Percentiles rank a stretch among this genome's conserved stretches.
phyloP scores from a whole-genome alignment of 495 filamentous ascomycete species.

The Penicillium riverlandense region DNA sequence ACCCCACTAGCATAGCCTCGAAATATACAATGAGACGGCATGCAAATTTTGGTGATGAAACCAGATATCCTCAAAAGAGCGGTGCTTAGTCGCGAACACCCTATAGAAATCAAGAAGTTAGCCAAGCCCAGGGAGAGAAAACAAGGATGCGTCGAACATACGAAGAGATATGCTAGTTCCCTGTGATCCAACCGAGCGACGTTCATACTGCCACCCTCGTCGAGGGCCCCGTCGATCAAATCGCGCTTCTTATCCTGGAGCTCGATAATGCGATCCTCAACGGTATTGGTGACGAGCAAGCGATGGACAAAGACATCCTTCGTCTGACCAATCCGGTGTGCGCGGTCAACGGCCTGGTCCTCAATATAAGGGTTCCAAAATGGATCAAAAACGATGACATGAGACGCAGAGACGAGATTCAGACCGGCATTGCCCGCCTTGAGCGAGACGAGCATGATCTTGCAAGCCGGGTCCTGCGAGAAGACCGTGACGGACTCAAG shows the following conservation, averaged over 20 bases:
- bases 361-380: constrained; percentile 98
- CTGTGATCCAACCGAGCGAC: constrained; percentile 52
- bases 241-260: constrained; percentile 81
- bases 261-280: constrained; percentile 82
- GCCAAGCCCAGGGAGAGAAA: neutral
- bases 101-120: constrained; percentile 2
- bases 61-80: neutral
- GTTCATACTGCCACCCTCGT: constrained; percentile 64
- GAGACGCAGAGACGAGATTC: constrained; percentile 79
- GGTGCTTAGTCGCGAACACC: constrained; percentile 2
- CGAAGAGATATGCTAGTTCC: constrained; percentile 70
- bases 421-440: constrained; percentile 89
- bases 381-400: constrained; percentile 87
- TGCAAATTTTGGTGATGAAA: no score
- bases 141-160: constrained; percentile 27
- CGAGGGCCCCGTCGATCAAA: constrained; percentile 73
- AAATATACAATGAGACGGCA: no score
- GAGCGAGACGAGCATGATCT: constrained; percentile 80
- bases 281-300: constrained; percentile 66
- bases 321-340: constrained; percentile 83
- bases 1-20: no score
- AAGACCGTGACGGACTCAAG: constrained; percentile 69
- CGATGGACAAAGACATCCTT: constrained; percentile 72
- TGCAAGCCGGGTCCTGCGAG: constrained; percentile 53
- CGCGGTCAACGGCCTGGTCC: constrained; percentile 89